phyloP scores from a whole-genome alignment of 495 filamentous ascomycete species.

The Podospora didyma region DNA sequence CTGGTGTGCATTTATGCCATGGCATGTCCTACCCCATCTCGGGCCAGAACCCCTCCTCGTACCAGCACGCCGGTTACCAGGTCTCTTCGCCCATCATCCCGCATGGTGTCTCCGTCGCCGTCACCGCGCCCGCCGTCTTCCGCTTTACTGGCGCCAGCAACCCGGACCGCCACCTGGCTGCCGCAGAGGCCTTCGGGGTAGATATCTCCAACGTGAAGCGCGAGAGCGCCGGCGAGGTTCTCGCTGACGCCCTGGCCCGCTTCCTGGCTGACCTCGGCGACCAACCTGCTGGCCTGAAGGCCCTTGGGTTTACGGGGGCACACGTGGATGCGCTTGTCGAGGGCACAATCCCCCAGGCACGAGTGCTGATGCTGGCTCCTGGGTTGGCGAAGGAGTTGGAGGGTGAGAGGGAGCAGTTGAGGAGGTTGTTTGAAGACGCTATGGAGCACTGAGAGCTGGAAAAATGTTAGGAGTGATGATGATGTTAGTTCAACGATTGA shows the following conservation, averaged over 20 bases:
- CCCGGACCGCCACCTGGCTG: conserved; percentile 83
- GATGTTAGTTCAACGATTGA: no score
- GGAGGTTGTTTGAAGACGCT: conserved; percentile 46
- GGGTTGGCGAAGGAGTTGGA: conserved; percentile 68
- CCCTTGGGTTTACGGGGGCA: conserved; percentile 67
- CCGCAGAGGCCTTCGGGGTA: conserved; percentile 87
- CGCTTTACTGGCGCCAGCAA: conserved; percentile 86
- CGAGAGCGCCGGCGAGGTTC: conserved; percentile 81
- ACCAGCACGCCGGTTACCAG: conserved; percentile 80
- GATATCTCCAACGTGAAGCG: conserved; percentile 81
- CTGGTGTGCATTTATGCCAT: conserved; percentile 94
- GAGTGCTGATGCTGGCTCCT: conserved; percentile 90
- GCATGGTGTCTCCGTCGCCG: conserved; percentile 91
- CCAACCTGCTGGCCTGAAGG: conserved; percentile 82
- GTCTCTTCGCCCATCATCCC: conserved; percentile 77
- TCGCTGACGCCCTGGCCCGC: conserved; percentile 71
- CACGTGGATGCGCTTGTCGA: conserved; percentile 83
- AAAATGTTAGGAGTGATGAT: background rate
- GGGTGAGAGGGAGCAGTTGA: conserved; percentile 51
- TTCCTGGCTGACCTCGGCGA: conserved; percentile 83
- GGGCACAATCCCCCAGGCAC: conserved; percentile 85
- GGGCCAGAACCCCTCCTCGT: conserved; percentile 78
- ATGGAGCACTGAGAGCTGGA: conserved; percentile 35
- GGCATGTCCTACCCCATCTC: conserved; percentile 95
- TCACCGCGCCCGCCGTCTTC: conserved; percentile 93